These are phyloP conservation scores for Dentipellis fragilis DNA, from an alignment of 768 basidiomycete species.

Conservation along the genomic window DNA sequence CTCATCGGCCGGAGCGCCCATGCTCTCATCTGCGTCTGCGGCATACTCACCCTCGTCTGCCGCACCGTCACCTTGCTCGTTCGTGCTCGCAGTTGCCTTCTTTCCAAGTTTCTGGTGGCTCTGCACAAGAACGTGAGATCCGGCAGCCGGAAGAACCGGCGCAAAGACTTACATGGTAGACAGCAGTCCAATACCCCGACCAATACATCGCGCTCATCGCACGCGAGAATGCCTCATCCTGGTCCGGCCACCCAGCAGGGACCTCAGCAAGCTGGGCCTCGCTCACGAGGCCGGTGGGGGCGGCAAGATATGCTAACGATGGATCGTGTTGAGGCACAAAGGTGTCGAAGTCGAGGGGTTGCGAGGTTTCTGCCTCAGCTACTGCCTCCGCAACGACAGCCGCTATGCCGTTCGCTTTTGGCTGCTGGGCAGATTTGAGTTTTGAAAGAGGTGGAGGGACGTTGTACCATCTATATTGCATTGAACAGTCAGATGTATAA, in stretches of 20 bases:
- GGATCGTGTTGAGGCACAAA: slow-evolving; percentile 66
- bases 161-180: slow-evolving; percentile 55
- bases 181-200: slow-evolving; percentile 81
- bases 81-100: not conserved
- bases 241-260: slow-evolving; percentile 35
- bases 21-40: slow-evolving; percentile 7
- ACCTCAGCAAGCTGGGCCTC: slow-evolving; percentile 8
- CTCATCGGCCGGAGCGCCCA: slow-evolving; percentile 3
- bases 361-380: slow-evolving; percentile 36
- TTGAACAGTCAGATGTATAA: not conserved
- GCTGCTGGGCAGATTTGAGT: slow-evolving; percentile 7
- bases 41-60: not conserved
- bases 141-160: not conserved
- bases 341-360: slow-evolving; percentile 58
- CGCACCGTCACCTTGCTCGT: not conserved
- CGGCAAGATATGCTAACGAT: slow-evolving; percentile 27
- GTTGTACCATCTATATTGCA: slow-evolving; percentile 63
- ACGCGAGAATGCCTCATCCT: slow-evolving; percentile 68
- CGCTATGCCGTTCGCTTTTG: slow-evolving; percentile 1
- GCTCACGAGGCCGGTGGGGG: slow-evolving; percentile 10
- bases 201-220: slow-evolving; percentile 79
- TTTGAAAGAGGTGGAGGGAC: slow-evolving; percentile 30
- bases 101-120: slow-evolving; percentile 6
- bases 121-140: not conserved
- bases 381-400: not conserved